Evolutionary conservation across 257 asterid genomes (phyloP).

Genomic region (Capsicum baccatum): DNA sequence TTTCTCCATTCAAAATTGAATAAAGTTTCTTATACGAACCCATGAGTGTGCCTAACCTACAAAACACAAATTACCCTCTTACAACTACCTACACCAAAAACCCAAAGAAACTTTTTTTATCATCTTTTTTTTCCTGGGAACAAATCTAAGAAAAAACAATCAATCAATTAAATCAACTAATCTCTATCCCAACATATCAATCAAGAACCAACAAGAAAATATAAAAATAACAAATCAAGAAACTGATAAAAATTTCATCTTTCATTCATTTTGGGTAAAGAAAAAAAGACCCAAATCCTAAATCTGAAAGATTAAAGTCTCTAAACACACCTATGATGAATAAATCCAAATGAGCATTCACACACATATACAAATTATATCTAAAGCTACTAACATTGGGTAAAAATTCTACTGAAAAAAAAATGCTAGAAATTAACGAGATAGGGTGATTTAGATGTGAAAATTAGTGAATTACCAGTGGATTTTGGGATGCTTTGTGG

Average conservation of each 20-base stretch:
- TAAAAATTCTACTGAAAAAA: background rate
- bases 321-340: background rate
- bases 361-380: background rate
- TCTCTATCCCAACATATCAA: too few species aligned
- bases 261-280: background rate
- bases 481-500: slow-evolving; percentile 7
- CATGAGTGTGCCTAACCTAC: background rate
- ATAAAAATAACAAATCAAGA: background rate
- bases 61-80: background rate
- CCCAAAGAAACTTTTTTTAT: too few species aligned
- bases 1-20: background rate
- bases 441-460: background rate
- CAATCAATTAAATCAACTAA: too few species aligned
- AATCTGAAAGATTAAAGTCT: background rate
- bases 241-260: background rate
- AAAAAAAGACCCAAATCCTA: background rate
- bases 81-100: too few species aligned
- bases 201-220: too few species aligned
- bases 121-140: too few species aligned
- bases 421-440: background rate
- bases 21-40: background rate
- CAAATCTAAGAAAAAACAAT: too few species aligned
- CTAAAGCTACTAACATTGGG: background rate
- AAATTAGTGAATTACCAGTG: background rate
- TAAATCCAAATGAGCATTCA: background rate